Evolutionary conservation across 371 early-diverging fungal genomes (phyloP), one percentile per base, ranked within the genome.

Genomic region (Rhizomucor miehei): DNA sequence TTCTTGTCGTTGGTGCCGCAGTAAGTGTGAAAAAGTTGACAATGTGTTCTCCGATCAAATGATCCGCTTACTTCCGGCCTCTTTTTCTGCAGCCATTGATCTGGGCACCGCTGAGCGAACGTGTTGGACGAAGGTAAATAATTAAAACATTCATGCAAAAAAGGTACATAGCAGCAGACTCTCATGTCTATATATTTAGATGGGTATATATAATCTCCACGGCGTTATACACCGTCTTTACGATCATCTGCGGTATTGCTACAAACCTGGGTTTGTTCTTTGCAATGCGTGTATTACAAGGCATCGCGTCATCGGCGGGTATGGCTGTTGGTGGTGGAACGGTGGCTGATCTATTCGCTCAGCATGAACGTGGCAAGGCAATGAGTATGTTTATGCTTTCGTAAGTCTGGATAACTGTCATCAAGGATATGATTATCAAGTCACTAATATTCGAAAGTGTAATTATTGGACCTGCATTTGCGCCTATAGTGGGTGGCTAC

Each of bases 401-500:
- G 66, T 67, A 63, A 56, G 56, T 39, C n/a, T 29, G 29, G 29
- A 3, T 29, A 3, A 25, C 24, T 20, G 14, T 44, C 13, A 6
- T 24, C 36, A 44, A 38, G 13, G 13, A 17, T 6, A n/a, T n/a
- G n/a, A n/a, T n/a, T n/a, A n/a, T 9, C 6, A 9, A 25, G 11
- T 25, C 16, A 12, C 17, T 19, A 12, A 52, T 35, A 5, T 51
- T 23, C 13, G 38, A 6, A 47, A 79, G 83, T 3, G 71, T 78
- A 10, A 56, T 79, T 44, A 46, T 81, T 12, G 83, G 85, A 0
- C 84, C 85, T 16, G 69, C 77, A 19, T 51, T 81, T 44, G 78
- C 77, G 0, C 85, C 85, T 3, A 54, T 81, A 34, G 60, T 80
- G 11, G 84, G 84, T 19, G 84, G 84, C 0, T 82, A 75, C 40